Percentiles rank a stretch among this genome's conserved stretches.
Conservation (phyloP, 768 basidiomycete species). For the Mycena latifolia region DNA sequence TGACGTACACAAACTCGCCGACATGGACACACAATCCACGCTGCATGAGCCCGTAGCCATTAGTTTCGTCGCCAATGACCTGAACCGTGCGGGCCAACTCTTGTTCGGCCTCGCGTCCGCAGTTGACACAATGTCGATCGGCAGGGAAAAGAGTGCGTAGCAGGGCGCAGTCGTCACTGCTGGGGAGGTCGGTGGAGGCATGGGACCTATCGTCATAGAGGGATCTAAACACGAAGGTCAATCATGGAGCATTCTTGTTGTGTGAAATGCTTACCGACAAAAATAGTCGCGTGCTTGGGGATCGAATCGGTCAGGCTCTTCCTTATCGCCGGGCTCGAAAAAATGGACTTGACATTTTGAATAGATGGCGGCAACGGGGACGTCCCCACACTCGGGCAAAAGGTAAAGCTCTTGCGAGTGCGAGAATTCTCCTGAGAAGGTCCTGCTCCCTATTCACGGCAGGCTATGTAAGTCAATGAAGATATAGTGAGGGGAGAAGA, state of each 20-base stretch:
- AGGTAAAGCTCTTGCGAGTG: conserved; percentile 73
- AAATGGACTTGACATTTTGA: conserved; percentile 67
- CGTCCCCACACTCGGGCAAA: conserved; percentile 68
- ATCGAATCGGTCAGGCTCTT: conserved; percentile 58
- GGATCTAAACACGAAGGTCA: conserved; percentile 49
- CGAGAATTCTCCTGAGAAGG: conserved; percentile 73
- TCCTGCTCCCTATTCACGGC: conserved; percentile 55
- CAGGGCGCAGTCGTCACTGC: conserved; percentile 43
- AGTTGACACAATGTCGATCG: conserved; percentile 59
- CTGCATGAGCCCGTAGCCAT: conserved; percentile 49
- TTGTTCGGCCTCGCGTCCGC: conserved; percentile 50
- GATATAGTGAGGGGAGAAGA: not conserved
- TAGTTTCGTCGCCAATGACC: conserved; percentile 39
- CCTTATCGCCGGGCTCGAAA: conserved; percentile 55
- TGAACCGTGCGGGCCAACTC: conserved; percentile 41
- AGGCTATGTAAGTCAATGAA: too few relatives aligned
- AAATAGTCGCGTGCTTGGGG: conserved; percentile 60
- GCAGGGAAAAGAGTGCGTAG: conserved; percentile 44
- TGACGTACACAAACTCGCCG: conserved; percentile 73
- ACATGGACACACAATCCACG: conserved; percentile 59
- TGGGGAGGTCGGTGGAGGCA: conserved; percentile 60
- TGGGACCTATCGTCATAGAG: conserved; percentile 62
- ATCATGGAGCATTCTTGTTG: not conserved
- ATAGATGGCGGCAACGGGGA: conserved; percentile 66
- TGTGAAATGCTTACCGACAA: conserved; percentile 51